These are phyloP conservation scores for Gaillardinia entomophila DNA, from an alignment of 805 yeast genomes.

Conservation along the genomic window DNA sequence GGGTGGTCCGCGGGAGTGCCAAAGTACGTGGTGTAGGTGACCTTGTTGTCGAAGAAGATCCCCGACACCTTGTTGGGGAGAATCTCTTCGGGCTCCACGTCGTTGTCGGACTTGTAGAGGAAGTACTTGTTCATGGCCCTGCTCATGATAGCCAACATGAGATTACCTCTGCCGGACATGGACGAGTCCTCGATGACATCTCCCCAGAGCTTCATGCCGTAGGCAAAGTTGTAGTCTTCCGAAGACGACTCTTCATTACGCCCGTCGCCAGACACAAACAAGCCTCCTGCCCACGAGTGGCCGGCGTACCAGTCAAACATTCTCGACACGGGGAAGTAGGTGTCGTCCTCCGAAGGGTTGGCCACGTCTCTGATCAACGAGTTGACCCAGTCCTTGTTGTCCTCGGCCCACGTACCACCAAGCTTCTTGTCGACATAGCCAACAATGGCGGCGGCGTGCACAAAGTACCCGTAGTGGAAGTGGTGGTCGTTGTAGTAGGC, in stretches of 20 bases:
- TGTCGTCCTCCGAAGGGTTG: constrained; percentile 13
- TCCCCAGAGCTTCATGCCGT: constrained; percentile 22
- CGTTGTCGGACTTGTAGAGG: constrained; percentile 12
- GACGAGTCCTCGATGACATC: constrained; percentile 12
- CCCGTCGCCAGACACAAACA: constrained; percentile 14
- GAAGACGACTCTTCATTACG: constrained; percentile 17
- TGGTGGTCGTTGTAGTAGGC: constrained; percentile 82
- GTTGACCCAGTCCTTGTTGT: constrained; percentile 17
- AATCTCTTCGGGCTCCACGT: constrained; percentile 9
- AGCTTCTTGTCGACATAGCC: constrained; percentile 60
- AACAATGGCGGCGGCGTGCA: constrained; percentile 77
- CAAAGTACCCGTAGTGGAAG: constrained; percentile 79
- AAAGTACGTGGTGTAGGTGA: constrained; percentile 17
- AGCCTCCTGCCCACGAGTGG: constrained; percentile 22
- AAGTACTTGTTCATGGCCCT: constrained; percentile 16
- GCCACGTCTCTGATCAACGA: constrained; percentile 19
- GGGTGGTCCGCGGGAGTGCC: constrained; percentile 11
- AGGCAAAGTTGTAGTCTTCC: constrained; percentile 20
- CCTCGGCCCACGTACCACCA: constrained; percentile 24
- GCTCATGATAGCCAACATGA: constrained; percentile 16
- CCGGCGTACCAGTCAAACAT: constrained; percentile 21
- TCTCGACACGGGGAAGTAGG: constrained; percentile 16
- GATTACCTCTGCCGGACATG: constrained; percentile 20
- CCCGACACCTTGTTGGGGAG: constrained; percentile 17
- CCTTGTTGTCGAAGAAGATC: constrained; percentile 17